Evolutionary conservation across 495 filamentous ascomycete species (phyloP).

Genomic region (Hypoxylon trugodes): DNA sequence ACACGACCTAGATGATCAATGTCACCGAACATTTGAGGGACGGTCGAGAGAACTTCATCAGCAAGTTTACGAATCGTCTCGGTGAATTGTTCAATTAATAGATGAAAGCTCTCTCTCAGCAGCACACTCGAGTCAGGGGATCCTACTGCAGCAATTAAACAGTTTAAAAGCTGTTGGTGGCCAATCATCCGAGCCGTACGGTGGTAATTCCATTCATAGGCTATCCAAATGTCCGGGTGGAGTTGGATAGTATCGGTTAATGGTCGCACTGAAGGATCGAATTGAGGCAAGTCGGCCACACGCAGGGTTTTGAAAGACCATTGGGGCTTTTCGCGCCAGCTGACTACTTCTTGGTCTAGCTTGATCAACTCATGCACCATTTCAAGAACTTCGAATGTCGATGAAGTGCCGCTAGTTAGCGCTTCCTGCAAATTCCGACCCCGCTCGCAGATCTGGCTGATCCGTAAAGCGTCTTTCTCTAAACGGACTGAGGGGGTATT

Average conservation of each 20-base stretch:
- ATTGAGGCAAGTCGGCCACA: slow-evolving; percentile 33
- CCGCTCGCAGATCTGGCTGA: slow-evolving; percentile 42
- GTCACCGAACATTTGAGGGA: slow-evolving; percentile 38
- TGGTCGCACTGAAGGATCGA: slow-evolving; percentile 11
- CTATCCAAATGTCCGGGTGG: slow-evolving; percentile 47
- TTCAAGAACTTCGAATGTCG: slow-evolving; percentile 20
- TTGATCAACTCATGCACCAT: slow-evolving; percentile 38
- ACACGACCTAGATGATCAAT: slow-evolving; percentile 32
- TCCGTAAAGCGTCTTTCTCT: slow-evolving; percentile 43
- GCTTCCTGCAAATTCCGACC: slow-evolving; percentile 35
- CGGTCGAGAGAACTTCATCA: slow-evolving; percentile 42
- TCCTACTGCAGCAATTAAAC: slow-evolving; percentile 2
- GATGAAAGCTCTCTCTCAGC: slow-evolving; percentile 1
- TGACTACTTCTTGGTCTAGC: slow-evolving; percentile 36
- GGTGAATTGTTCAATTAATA: slow-evolving; percentile 18
- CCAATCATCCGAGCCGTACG: slow-evolving; percentile 43
- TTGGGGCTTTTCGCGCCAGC: slow-evolving; percentile 40
- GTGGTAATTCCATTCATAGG: slow-evolving; percentile 55
- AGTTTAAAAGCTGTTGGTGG: slow-evolving; percentile 40
- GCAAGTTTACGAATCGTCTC: slow-evolving; percentile 31
- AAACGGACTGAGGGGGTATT: slow-evolving; percentile 28
- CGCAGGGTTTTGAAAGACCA: slow-evolving; percentile 42
- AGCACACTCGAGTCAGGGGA: slow-evolving; percentile 7
- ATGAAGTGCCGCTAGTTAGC: slow-evolving; percentile 17
- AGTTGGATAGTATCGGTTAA: slow-evolving; percentile 38